Evolutionary conservation across 805 yeast species (phyloP).

Genomic region (Candida broadrunensis): DNA sequence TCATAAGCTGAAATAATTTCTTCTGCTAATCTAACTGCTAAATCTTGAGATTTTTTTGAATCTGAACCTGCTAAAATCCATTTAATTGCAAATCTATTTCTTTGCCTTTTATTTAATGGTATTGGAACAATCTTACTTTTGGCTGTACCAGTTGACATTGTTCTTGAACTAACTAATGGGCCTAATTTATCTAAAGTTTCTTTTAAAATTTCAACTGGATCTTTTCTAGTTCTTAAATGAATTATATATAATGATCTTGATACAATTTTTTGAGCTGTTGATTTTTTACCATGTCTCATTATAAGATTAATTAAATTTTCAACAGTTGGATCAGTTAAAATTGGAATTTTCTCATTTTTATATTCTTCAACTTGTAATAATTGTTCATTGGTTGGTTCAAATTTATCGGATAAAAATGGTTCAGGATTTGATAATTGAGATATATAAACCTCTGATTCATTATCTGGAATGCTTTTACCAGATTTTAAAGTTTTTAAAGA

Average conservation of each 20-base stretch:
- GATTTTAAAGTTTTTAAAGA: slow-evolving; percentile 40
- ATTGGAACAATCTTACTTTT: slow-evolving; percentile 77
- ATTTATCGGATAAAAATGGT: slow-evolving; percentile 32
- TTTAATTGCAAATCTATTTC: slow-evolving; percentile 79
- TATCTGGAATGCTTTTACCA: slow-evolving; percentile 29
- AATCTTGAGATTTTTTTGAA: slow-evolving; percentile 74
- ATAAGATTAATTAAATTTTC: slow-evolving; percentile 79
- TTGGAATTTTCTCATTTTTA: slow-evolving; percentile 55
- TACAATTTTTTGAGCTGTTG: slow-evolving; percentile 69
- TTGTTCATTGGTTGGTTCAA: slow-evolving; percentile 67
- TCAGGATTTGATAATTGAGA: slow-evolving; percentile 37
- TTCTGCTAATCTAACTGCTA: slow-evolving; percentile 86
- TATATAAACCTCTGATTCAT: slow-evolving; percentile 35
- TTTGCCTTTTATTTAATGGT: slow-evolving; percentile 78
- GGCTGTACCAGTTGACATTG: slow-evolving; percentile 82
- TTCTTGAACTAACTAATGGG: slow-evolving; percentile 76
- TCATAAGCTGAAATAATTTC: slow-evolving; percentile 75
- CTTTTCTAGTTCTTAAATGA: slow-evolving; percentile 66
- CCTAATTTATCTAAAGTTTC: slow-evolving; percentile 76
- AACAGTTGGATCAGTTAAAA: slow-evolving; percentile 63
- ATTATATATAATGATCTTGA: slow-evolving; percentile 78
- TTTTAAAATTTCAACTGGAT: slow-evolving; percentile 76
- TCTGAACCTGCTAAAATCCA: slow-evolving; percentile 89
- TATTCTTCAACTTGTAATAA: slow-evolving; percentile 50
- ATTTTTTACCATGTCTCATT: slow-evolving; percentile 90